Conservation (phyloP, 805 yeast species). For the Metschnikowia reukaufii region DNA sequence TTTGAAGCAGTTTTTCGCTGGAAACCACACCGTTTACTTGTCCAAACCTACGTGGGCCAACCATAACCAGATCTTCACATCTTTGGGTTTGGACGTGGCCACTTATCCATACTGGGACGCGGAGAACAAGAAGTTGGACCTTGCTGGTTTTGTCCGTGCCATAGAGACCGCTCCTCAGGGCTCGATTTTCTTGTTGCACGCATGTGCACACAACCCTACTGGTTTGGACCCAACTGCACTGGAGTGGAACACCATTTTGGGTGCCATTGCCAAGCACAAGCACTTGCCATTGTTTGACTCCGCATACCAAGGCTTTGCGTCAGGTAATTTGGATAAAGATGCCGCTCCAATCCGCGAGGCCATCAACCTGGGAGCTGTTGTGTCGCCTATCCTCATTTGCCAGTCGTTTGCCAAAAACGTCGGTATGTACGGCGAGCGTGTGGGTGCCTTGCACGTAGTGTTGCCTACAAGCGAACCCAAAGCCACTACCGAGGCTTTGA, state of each 20-base stretch:
- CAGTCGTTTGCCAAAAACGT: constrained; percentile 97
- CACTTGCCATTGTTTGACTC: constrained; percentile 88
- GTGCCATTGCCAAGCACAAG: constrained; percentile 54
- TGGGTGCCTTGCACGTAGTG: constrained; percentile 85
- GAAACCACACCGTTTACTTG: constrained; percentile 21
- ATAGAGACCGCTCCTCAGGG: constrained; percentile 70
- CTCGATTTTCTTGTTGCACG: constrained; percentile 79
- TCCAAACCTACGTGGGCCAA: constrained; percentile 95
- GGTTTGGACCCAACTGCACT: constrained; percentile 88
- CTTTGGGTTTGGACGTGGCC: constrained; percentile 64
- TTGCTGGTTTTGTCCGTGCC: constrained; percentile 63
- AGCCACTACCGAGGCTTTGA: constrained; percentile 11
- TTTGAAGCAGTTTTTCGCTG: constrained; percentile 49
- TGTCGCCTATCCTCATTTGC: constrained; percentile 67
- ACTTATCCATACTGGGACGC: constrained; percentile 87
- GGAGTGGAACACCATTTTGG: constrained; percentile 75
- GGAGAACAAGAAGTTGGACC: constrained; percentile 65
- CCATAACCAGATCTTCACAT: constrained; percentile 79
- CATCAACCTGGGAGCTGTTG: constrained; percentile 35
- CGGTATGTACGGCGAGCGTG: constrained; percentile 97
- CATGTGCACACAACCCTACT: constrained; percentile 98
- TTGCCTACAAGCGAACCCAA: constrained; percentile 32
- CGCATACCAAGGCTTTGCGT: constrained; percentile 97
- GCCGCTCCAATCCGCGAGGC: constrained; percentile 80
- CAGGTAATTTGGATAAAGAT: constrained; percentile 80